Base-by-base conservation (phyloP, 2,329 filamentous ascomycete species). In the Chrysoporthe puriensis region DNA sequence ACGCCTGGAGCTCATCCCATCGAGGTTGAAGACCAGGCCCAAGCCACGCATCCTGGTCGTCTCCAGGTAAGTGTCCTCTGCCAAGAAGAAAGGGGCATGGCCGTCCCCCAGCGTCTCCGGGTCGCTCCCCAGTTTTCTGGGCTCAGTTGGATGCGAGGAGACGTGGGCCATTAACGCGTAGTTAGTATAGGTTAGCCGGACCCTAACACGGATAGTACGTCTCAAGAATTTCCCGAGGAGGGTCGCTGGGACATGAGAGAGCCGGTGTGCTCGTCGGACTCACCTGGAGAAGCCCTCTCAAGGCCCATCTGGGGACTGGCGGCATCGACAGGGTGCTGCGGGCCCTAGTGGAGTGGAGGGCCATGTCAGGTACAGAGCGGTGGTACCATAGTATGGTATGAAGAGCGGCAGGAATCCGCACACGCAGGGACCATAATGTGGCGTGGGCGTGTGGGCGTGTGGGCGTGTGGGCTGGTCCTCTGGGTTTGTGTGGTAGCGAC, bases 61-160 rank as follows among this genome's bases (percentile, higher is more conserved):
- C 3, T 40, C 18, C 32, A 57, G 32, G 50, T 32, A 26, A 26
- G 26, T 26, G 26, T 57, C 34, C 54, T 40, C 18, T 21, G 54
- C 34, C 54, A 57, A 57, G 54, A 57, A 57, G 32, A 57, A 57
- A 57, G 54, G 54, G 54, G 54, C 54, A n/a, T 57, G 54, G 54
- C 32, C 54, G 40, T 40, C 34, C 18, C 34, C 32, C 14, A 11
- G 32, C 34, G n/a, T 18, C 50, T 6, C 34, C 34, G 16, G 54
- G 54, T 32, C 14, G 21, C n/a, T 57, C 34, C 54, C 34, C 54
- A 57, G 54, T 57, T 16, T 18, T 57, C 14, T 40, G 32, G 54
- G 34, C 34, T 34, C 54, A 21, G 18, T 57, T 34, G 54, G 13
- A 40, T 18, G 32, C 34, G 34, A 40, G 40, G 54, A n/a, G 54